Evolutionary conservation across 805 yeast species (phyloP).

Genomic region (Kodamaea leandrae): DNA sequence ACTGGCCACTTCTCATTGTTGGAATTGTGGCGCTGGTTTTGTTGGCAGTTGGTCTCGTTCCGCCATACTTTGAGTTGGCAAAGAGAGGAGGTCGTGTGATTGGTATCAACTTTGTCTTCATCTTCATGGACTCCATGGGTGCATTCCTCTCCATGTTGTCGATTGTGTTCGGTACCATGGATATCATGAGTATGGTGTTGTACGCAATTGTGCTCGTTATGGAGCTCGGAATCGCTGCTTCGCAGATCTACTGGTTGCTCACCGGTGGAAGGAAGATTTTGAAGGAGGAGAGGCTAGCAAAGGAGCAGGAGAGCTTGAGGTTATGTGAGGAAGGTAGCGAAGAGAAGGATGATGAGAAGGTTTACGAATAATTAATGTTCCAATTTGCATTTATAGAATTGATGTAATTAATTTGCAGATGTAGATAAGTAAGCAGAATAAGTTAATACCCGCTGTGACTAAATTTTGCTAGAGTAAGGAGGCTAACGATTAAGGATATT

Average conservation of each 20-base stretch:
- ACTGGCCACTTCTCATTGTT: conserved; percentile 78
- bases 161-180: conserved; percentile 56
- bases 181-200: conserved; percentile 74
- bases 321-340: neutral
- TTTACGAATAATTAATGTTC: too few species aligned
- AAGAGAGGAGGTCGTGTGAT: conserved; percentile 81
- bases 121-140: conserved; percentile 74
- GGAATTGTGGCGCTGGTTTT: conserved; percentile 79
- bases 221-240: conserved; percentile 72
- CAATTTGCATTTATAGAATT: neutral
- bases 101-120: conserved; percentile 82
- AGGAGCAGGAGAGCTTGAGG: conserved; percentile 3
- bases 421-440: neutral
- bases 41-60: conserved; percentile 74
- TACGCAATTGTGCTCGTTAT: conserved; percentile 70
- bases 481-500: too few species aligned
- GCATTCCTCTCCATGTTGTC: conserved; percentile 71
- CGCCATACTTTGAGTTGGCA: conserved; percentile 83
- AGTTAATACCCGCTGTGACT: too few species aligned
- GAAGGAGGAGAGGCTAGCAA: conserved; percentile 18
- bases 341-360: neutral
- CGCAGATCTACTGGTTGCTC: conserved; percentile 70
- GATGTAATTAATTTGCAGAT: neutral
- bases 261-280: conserved; percentile 30
- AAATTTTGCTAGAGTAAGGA: too few species aligned